Evolutionary conservation across 2,329 filamentous ascomycete genomes (phyloP), one percentile per base, ranked within the genome.

Genomic region (Daldinia sp.): DNA sequence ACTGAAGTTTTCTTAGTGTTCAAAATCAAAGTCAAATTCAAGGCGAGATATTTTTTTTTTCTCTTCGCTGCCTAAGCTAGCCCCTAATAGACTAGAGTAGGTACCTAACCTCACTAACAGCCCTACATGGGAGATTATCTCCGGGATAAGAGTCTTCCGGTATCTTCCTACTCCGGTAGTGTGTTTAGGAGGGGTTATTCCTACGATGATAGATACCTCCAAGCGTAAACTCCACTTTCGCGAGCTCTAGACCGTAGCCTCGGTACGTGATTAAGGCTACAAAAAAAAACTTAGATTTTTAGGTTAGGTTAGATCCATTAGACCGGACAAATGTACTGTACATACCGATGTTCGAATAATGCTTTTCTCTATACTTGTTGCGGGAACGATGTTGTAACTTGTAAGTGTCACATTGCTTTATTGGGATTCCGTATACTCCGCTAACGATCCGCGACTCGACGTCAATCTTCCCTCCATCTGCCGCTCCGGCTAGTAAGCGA

Each of bases 401-500:
- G 18, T 33, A 35, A 35, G 26, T 41, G 54, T 62, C 54, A 58
- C 50, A 48, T 64, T 60, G 42, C 56, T 56, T 33, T 20, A 64
- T 37, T 37, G 26, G 60, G 53, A 65, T 65, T 65, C 66, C 58
- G 66, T 54, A 23, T 26, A 15, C 28, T 53, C 50, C 46, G 53
- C 20, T 23, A 23, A 23, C 28, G n/a, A 59, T 46, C 62, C 57
- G 61, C 13, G 20, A 35, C 20, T 53, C 28, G 50, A 35, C 26
- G 20, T 51, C 50, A 26, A 42, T 53, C 15, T 54, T 54, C n/a
- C n/a, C n/a, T 37, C 42, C 18, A 23, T 37, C 41, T 58, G 39
- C n/a, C 46, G 23, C 39, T 65, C 53, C 57, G 39, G 42, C 20
- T 41, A 15, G 20, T 48, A 20, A 56, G 46, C 30, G 18, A 54